Evolutionary conservation across 73 alveolate species (phyloP).

Genomic region (Strombidium stylifer): DNA sequence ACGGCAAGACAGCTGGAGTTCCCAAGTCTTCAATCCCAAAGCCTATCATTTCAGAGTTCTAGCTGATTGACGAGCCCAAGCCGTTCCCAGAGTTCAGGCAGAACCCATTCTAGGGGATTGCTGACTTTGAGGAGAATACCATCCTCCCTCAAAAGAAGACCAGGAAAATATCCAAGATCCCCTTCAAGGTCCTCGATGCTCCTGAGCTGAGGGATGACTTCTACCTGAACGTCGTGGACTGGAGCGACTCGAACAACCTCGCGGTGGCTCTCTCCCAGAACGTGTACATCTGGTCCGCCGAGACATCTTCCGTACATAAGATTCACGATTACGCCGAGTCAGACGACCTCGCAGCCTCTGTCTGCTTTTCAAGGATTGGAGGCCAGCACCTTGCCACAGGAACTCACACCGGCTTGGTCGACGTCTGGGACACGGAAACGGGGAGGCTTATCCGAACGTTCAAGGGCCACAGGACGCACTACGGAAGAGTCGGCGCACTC

Average conservation of each 20-base stretch:
- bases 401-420: constrained; percentile 66
- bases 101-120: too few relatives aligned
- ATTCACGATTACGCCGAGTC: constrained; percentile 81
- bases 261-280: constrained; percentile 96
- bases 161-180: constrained; percentile 95
- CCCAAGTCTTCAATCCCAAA: too few relatives aligned
- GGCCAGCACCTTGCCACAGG: constrained; percentile 76
- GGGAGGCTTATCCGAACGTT: constrained; percentile 65
- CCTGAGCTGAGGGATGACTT: constrained; percentile 98
- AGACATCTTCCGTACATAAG: constrained; percentile 81
- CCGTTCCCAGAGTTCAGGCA: too few relatives aligned
- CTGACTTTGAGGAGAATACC: constrained; percentile 6
- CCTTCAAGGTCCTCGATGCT: constrained; percentile 99
- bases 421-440: constrained; percentile 87
- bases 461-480: constrained; percentile 91
- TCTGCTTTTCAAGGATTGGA: constrained; percentile 82
- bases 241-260: constrained; percentile 93
- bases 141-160: constrained; percentile 12
- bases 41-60: too few relatives aligned
- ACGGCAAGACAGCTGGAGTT: too few relatives aligned
- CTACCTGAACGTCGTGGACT: constrained; percentile 97
- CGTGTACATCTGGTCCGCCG: constrained; percentile 79
- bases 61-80: too few relatives aligned
- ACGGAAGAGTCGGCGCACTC: constrained; percentile 97
- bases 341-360: constrained; percentile 85